Evolutionary conservation across 768 basidiomycete genomes (phyloP).

Genomic region (Leccinum arenicola): DNA sequence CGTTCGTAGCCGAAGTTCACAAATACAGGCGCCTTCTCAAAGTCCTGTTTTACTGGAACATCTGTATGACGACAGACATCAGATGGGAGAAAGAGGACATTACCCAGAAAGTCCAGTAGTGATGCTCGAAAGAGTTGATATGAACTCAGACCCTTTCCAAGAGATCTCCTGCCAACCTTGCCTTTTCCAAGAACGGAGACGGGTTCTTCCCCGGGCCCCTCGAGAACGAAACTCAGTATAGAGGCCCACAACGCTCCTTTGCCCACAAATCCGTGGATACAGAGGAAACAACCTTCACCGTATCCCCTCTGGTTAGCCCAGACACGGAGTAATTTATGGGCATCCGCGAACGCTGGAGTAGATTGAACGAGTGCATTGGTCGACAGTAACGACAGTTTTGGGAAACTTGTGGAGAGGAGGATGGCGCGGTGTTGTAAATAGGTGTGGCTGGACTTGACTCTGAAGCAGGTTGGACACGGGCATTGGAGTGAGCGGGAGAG

Average conservation of each 20-base stretch:
- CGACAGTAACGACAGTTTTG: constrained; percentile 36
- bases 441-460: constrained; percentile 55
- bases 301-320: constrained; percentile 92
- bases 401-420: constrained; percentile 41
- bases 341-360: constrained; percentile 64
- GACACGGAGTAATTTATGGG: constrained; percentile 73
- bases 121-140: constrained; percentile 89
- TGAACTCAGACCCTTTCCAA: constrained; percentile 82
- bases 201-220: constrained; percentile 56
- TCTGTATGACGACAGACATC: constrained; percentile 9
- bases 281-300: constrained; percentile 49
- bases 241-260: constrained; percentile 68
- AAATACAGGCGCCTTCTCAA: constrained; percentile 53
- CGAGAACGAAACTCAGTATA: constrained; percentile 56
- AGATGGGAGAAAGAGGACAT: constrained; percentile 19
- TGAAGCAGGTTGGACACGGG: constrained; percentile 39
- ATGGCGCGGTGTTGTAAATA: constrained; percentile 71
- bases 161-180: constrained; percentile 42
- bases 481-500: constrained; percentile 72
- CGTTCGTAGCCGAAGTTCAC: constrained; percentile 47
- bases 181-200: constrained; percentile 23
- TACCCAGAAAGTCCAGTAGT: constrained; percentile 74
- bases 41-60: constrained; percentile 65
- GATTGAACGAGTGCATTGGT: constrained; percentile 50
- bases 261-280: constrained; percentile 68